Conservation (phyloP, 2,329 filamentous ascomycete genomes). For the Claviceps pusilla region DNA sequence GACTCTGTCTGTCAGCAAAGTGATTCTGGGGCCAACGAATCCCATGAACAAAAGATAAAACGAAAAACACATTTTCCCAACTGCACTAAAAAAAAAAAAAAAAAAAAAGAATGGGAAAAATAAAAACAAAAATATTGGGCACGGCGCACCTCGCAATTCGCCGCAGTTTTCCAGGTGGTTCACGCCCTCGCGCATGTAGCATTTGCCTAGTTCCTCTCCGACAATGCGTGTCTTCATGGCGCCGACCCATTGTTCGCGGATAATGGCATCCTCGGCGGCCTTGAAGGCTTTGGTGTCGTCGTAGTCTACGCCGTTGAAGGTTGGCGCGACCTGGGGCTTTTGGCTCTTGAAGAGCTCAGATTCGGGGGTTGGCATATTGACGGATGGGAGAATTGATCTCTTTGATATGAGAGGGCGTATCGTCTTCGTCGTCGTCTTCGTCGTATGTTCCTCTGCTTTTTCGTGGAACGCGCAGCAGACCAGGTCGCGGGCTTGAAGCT, state of each 20-base stretch:
- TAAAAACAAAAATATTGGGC: not conserved
- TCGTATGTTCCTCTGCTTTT: not conserved
- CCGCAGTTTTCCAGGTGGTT: constrained; percentile 85
- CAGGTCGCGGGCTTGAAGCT: not conserved
- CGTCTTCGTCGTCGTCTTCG: not conserved
- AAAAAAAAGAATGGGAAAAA: not conserved
- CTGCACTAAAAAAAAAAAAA: too few species aligned
- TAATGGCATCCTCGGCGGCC: constrained; percentile 66
- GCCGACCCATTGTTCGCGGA: constrained; percentile 77
- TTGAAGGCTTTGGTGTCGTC: constrained; percentile 70
- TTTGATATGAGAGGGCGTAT: too few species aligned
- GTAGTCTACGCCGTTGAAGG: constrained; percentile 77
- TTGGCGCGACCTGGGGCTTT: constrained; percentile 69
- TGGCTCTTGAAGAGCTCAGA: constrained; percentile 68
- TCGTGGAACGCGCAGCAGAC: not conserved
- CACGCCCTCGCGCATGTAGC: constrained; percentile 69
- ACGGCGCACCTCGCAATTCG: constrained; percentile 51
- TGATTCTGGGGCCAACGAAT: not conserved
- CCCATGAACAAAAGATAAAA: too few species aligned
- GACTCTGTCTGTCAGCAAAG: not conserved
- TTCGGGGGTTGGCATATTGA: constrained; percentile 65
- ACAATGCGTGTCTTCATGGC: constrained; percentile 80
- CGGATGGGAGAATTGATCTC: constrained; percentile 4
- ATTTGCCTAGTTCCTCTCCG: constrained; percentile 70
- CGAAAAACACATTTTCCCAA: too few species aligned